Base-by-base conservation (phyloP, 176 grass and related monocot genomes). In the Pontederia paniculata region DNA sequence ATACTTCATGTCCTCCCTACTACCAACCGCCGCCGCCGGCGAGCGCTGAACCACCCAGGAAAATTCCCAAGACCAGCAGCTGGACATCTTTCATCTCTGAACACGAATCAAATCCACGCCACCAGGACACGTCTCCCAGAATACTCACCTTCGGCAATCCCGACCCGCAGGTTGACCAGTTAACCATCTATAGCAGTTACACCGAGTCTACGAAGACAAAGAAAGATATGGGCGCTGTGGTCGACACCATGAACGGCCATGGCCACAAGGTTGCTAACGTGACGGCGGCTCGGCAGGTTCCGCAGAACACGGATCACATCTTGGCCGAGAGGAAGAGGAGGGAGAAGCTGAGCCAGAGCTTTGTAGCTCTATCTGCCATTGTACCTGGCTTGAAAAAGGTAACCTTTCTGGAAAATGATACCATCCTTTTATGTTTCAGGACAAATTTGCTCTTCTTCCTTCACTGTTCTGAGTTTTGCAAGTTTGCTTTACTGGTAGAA, bases 301-400 rank as follows among this genome's bases (percentile, higher is more conserved):
- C 45, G 17, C 45, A 81, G 66, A 95, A 85, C 72, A 81, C 88
- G 56, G 89, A 95, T 49, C 89, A 95, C 73, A 89, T 85, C 67
- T 12, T 95, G 12, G 89, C 89, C 19, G 89, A 95, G 66, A 75
- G 89, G 12, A 85, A 80, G 70, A 78, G 89, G 60, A 86, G 89
- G 42, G 89, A 95, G 73, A 95, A 95, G 82, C 75, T 95, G 65
- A 89, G 80, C 71, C 78, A 89, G 78, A 81, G 89, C 44, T 94
- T 94, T 70, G 88, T 94, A 76, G 89, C 80, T 52, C 75, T 94
- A 44, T 94, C 89, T 61, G 80, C 83, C 68, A 95, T 95, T 52
- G 85, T 95, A 12, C 89, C 84, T 20, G 89, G 78, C n/a, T 78
- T 95, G 45, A 89, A 95, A 76, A 95, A 95, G 87, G 87, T 90